Evolutionary conservation across 2,329 filamentous ascomycete species (phyloP), one percentile per base, ranked within the genome.

Genomic region (Ramularia endophylla): DNA sequence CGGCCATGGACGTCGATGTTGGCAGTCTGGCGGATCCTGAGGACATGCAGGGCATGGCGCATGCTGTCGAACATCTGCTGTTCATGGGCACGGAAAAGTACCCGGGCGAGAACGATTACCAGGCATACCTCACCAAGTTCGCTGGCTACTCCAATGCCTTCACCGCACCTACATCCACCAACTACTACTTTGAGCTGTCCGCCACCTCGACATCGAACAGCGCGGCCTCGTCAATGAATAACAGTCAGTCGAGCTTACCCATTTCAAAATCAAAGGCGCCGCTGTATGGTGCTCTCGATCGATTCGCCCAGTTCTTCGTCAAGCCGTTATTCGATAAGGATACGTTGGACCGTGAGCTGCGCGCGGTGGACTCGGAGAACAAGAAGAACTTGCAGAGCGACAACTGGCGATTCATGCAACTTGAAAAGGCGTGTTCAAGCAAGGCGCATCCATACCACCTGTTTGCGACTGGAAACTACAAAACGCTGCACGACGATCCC

Each of bases 61-160:
- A 97, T 69, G 89, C 88, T 5, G 87, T 97, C 40, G 90, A 97
- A 72, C 90, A 95, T 75, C 70, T 95, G 51, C 71, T 98, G 17
- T 98, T 98, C 70, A 97, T 98, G 92, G 92, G 92, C 36, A 98
- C 92, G 6, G 84, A 95, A 65, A 98, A 97, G 78, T 98, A 92
- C 59, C 92, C 92, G 1, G 78, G 83, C 61, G 90, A 95, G 67
- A 97, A 98, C 65, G 90, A 85, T 51, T 98, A 98, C 71, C 87
- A 87, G 58, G 83, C 90, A 61, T 98, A 94, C 63, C 78, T 98
- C 40, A 85, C 88, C 38, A 77, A 86, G 45, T 84, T 95, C 63
- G 94, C 88, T 8, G 92, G 92, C 41, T 81, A 83, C 59, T 95
- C 89, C 19, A 98, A 98, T 64, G 92, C 92, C 41, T 97, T 94